These are phyloP conservation scores for Fusarium xyrophilum DNA, from an alignment of 2,329 filamentous ascomycete genomes.

Conservation along the genomic window DNA sequence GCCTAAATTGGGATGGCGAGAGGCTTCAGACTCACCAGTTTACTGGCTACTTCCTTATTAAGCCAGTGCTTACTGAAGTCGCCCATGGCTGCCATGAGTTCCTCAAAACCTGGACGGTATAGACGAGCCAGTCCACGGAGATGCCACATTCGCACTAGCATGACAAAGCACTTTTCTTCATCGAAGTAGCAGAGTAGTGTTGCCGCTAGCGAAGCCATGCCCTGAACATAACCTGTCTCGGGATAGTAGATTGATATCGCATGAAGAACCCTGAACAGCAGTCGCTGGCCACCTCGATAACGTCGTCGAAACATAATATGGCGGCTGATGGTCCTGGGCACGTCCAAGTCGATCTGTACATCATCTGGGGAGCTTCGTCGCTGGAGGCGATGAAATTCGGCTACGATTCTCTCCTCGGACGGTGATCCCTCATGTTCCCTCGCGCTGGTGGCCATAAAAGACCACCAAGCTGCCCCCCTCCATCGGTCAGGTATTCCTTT, in stretches of 20 bases:
- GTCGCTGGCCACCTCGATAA: slow-evolving; percentile 89
- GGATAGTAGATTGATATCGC: slow-evolving; percentile 90
- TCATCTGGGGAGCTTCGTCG: slow-evolving; percentile 82
- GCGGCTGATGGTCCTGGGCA: slow-evolving; percentile 90
- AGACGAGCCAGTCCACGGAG: slow-evolving; percentile 84
- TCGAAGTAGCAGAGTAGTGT: slow-evolving; percentile 97
- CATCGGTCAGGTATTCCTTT: slow-evolving; percentile 97
- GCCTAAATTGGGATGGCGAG: neutral
- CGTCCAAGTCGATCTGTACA: slow-evolving; percentile 95
- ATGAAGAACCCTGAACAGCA: slow-evolving; percentile 92
- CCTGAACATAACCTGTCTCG: slow-evolving; percentile 93
- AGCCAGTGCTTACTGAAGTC: slow-evolving; percentile 91
- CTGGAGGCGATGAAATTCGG: slow-evolving; percentile 76
- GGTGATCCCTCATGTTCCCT: slow-evolving; percentile 65
- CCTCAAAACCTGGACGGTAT: slow-evolving; percentile 83
- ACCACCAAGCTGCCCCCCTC: slow-evolving; percentile 93
- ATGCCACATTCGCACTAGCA: slow-evolving; percentile 95
- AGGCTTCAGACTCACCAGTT: slow-evolving; percentile 68
- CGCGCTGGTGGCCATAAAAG: slow-evolving; percentile 83
- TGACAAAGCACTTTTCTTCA: slow-evolving; percentile 91
- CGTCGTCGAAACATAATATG: slow-evolving; percentile 97
- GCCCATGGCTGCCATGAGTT: slow-evolving; percentile 82
- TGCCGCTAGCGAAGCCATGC: slow-evolving; percentile 92
- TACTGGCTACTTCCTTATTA: slow-evolving; percentile 77
- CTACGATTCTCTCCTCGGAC: slow-evolving; percentile 74